Conservation (phyloP, 257 asterid genomes). For the Solanum bukasovii region DNA sequence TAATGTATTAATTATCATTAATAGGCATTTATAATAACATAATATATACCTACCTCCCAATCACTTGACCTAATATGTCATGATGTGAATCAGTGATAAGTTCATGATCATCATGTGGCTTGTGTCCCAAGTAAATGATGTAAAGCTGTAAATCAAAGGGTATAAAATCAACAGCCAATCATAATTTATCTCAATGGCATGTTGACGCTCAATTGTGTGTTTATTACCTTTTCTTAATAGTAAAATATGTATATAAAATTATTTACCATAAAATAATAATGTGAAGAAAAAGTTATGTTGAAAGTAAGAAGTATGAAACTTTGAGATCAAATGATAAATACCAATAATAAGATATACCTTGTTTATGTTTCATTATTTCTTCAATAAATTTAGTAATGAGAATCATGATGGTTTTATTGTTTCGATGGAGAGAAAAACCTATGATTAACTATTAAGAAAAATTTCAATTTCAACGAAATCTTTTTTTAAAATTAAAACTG, state of each 20-base stretch:
- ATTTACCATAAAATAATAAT: no score
- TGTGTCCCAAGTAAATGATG: conserved; percentile 10
- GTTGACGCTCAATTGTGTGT: no score
- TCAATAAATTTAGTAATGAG: no score
- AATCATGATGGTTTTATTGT: no score
- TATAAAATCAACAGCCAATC: neutral
- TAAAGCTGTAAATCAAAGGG: neutral
- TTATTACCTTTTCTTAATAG: no score
- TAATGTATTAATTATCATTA: neutral
- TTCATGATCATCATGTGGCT: conserved; percentile 3
- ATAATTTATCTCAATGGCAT: no score
- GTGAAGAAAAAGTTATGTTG: no score
- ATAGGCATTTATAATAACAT: neutral
- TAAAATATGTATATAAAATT: no score
- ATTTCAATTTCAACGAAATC: neutral
- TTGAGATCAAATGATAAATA: neutral
- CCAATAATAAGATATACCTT: neutral
- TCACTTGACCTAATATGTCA: conserved; percentile 7
- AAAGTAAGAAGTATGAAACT: neutral
- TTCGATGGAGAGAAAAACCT: neutral
- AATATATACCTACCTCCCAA: neutral
- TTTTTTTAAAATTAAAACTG: no score
- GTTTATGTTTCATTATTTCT: no score
- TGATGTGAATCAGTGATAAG: conserved; percentile 6
- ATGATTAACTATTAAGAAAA: neutral